Evolutionary conservation across 495 filamentous ascomycete species (phyloP).

Genomic region (Penicillium crystallinum): DNA sequence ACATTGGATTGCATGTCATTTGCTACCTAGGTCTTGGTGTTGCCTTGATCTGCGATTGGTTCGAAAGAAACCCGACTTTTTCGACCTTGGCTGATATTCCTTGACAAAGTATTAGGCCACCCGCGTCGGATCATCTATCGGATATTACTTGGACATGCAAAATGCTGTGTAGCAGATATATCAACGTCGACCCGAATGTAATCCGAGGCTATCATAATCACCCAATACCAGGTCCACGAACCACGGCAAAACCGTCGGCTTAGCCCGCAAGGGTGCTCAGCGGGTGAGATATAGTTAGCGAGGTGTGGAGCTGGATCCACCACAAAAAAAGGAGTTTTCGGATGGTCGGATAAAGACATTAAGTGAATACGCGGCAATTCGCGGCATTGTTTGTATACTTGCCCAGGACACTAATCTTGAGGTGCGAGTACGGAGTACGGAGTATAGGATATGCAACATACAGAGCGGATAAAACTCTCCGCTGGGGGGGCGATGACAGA

Average conservation of each 20-base stretch:
- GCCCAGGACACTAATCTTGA: too few relatives aligned
- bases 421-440: too few relatives aligned
- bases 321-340: constrained; percentile 14
- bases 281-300: constrained; percentile 22
- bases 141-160: constrained; percentile 14
- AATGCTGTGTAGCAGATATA: not conserved
- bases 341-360: constrained; percentile 18
- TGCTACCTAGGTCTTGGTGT: not conserved
- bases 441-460: too few relatives aligned
- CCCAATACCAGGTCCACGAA: constrained; percentile 6
- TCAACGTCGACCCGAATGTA: not conserved
- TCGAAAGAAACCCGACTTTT: too few relatives aligned
- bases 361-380: constrained; percentile 1
- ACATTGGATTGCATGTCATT: constrained; percentile 12
- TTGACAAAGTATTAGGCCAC: not conserved
- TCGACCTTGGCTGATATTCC: not conserved
- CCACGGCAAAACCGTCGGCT: constrained; percentile 24
- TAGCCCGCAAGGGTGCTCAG: constrained; percentile 22
- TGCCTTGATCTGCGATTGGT: too few relatives aligned
- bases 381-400: not conserved
- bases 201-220: not conserved
- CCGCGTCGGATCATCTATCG: not conserved
- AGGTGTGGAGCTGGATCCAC: constrained; percentile 24
- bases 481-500: not conserved
- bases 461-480: not conserved